Evolutionary conservation across 345 rosid genomes (phyloP), one percentile per base, ranked within the genome.

Genomic region (Excoecaria cochinchinensis): DNA sequence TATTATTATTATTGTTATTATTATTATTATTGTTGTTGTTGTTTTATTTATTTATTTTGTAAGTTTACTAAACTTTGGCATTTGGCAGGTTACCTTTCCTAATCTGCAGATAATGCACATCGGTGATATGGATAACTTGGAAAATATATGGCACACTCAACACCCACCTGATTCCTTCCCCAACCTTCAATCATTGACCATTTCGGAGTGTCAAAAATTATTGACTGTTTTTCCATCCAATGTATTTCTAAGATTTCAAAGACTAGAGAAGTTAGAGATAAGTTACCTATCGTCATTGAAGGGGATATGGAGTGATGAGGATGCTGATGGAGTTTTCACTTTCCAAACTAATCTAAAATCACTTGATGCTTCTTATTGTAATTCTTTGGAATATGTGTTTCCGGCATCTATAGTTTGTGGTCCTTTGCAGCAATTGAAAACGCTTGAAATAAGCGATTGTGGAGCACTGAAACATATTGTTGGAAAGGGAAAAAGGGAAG

Each of bases 401-500:
- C 68, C 31, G 2, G 31, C 31, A 31, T 31, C 31, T 31, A 31
- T 31, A 2, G 31, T 2, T 31, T 31, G 31, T 31, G 31, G 31
- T 31, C 31, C 2, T 31, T 2, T 31, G 31, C 31, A 31, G 31
- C 1, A 31, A 31, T 31, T 31, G 31, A 2, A 31, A 31, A 31
- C 1, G 31, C 31, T 31, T 31, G 1, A 31, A 31, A 31, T 31
- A 31, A 0, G 31, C 1, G 31, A 2, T 2, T 73, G 3, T 17
- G 68, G 82, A 47, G 76, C 40, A 17, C 22, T 77, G 63, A 76
- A 80, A 66, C 63, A 77, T 36, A 73, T 69, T 57, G 72, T 80
- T 51, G 52, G 67, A 16, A 67, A 56, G n/a, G 56, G 1, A 17
- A 72, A 67, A 68, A 22, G 47, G 1, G 66, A 7, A 19, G 57